Base-by-base conservation (phyloP, 345 rosid species). In the Adansonia digitata region DNA sequence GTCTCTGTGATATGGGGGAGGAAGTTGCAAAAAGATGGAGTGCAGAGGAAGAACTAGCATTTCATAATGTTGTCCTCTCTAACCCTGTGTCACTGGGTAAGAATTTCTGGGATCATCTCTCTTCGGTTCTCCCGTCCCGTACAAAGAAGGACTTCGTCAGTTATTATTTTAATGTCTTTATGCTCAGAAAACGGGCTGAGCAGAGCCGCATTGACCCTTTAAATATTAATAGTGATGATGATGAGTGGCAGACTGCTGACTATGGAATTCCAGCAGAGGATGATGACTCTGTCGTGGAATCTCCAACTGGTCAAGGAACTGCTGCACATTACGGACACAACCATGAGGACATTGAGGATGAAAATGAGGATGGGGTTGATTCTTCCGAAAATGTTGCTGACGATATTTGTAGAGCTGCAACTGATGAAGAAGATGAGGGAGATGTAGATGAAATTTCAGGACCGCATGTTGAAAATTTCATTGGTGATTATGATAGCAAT, bases 101-200 rank as follows among this genome's bases (percentile, higher is more conserved):
- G 77, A 89, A 84, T 75, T 91, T 88, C 61, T 91, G 93, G 96
- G 84, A 86, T 46, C 81, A 76, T 65, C 86, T 91, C 9, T 75
- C 83, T n/a, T 73, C 62, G 39, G 79, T 75, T 65, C 88, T 91
- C 64, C 88, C 91, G 40, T 80, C 77, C 68, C 86, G 80, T 22
- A 73, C 79, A 17, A 84, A 39, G 31, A 71, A 39, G 65, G 88
- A 86, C 24, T 20, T 86, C 11, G 77, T 86, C 72, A 82, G 83
- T 81, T 88, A 88, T 77, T 88, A 88, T 71, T 88, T 82, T 56
- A 88, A 88, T 77, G 89, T 86, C 12, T 88, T 82, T 72, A 74
- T 80, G 74, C 89, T 88, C 27, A 83, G 68, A 42, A 86, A 78
- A 67, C 86, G 88, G 56, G 84, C 84, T 4, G 78, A 84, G 29